A percentile compares a stretch with the other conserved stretches of the same genome.
These are phyloP conservation scores for Eimeria falciformis DNA, from an alignment of 169 alveolate genomes.

Conservation along the genomic window DNA sequence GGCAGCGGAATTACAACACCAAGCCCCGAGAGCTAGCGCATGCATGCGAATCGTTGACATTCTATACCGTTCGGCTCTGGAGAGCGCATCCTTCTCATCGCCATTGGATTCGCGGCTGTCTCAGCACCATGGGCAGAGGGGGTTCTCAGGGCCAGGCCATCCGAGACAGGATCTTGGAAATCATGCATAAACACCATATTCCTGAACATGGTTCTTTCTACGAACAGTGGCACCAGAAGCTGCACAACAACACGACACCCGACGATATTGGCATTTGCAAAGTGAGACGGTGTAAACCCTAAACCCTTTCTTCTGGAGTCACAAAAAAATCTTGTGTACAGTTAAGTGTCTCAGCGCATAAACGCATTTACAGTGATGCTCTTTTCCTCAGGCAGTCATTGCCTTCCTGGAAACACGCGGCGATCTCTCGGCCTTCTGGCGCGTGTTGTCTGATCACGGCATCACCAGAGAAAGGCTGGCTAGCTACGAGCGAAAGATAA, in stretches of 20 bases:
- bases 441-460: conserved; percentile 87
- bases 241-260: conserved; percentile 95
- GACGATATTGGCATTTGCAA: conserved; percentile 92
- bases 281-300: neutral
- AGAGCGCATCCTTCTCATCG: conserved; percentile 78
- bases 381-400: conserved; percentile 85
- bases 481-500: conserved; percentile 91
- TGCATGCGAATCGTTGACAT: conserved; percentile 75
- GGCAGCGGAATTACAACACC: conserved; percentile 85
- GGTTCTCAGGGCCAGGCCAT: conserved; percentile 94
- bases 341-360: neutral
- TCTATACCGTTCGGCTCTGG: conserved; percentile 76
- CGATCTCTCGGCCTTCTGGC: conserved; percentile 88
- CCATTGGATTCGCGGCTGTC: conserved; percentile 74
- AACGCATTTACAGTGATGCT: neutral
- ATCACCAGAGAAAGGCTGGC: conserved; percentile 89
- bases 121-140: conserved; percentile 90
- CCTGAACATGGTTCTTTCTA: conserved; percentile 89
- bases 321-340: no score
- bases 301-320: neutral
- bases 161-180: conserved; percentile 92
- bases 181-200: conserved; percentile 92
- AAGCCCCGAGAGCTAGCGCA: conserved; percentile 82
- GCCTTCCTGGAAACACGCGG: conserved; percentile 89
- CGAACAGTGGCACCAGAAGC: conserved; percentile 96